Base-by-base conservation (phyloP, 345 rosid species). In the Arabidopsis arenosa region DNA sequence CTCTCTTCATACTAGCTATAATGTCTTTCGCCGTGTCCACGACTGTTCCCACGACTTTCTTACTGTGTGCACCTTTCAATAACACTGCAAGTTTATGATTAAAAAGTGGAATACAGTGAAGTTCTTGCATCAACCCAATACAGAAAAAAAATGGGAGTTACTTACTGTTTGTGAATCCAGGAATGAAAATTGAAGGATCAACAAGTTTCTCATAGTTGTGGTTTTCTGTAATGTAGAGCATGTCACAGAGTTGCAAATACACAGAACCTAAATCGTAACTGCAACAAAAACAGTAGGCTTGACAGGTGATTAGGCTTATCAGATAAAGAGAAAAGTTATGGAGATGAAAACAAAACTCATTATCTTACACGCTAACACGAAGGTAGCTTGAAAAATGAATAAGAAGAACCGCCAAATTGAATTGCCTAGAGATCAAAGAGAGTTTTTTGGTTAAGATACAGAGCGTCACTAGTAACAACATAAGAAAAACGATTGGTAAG, bases 1-100 rank as follows among this genome's bases (percentile, higher is more conserved):
- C 93, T 79, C 87, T 89, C 82, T 90, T 94, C 98, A 94, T 92
- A 84, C 93, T 92, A 62, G 95, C 86, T 80, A 92, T 85, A 71
- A 94, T 92, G 64, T 84, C 74, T 36, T 80, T 78, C 41, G 97
- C 93, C 60, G 87, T 81, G 66, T 23, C 26, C 26, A 23, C 26
- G 26, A 23, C 26, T 23, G 87, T 73, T 64, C 41, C 80, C 73
- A 28, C 32, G 40, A 90, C 82, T n/a, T 1, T 17, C 1, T 17
- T 85, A 72, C 85, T 77, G 0, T 15, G 1, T 70, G 70, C 77
- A 53, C 84, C 93, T 2, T 87, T 88, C 51, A 92, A 56, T 74
- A 94, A 83, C 68, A 79, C 98, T 89, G 77, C 52, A 71, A 81
- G 49, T 30, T 13, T 37, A 69, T 44, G 70, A 32, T 3, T 21